Conservation (phyloP, 345 rosid genomes). For the Lepidium sativum region DNA sequence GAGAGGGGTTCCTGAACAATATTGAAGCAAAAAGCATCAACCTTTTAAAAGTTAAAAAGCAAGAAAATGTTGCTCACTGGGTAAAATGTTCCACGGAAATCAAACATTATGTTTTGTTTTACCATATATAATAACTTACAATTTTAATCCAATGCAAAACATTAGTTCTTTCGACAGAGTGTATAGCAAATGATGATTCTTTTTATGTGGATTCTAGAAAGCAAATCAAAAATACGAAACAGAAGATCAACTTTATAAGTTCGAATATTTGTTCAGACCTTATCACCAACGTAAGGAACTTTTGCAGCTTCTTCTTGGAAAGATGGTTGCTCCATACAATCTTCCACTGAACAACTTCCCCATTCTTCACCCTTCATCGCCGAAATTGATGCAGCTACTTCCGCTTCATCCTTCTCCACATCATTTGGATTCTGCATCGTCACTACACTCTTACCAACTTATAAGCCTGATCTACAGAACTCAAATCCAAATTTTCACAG, state of each 20-base stretch:
- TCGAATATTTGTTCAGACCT: slow-evolving; percentile 34
- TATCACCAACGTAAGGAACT: slow-evolving; percentile 73
- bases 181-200: background rate
- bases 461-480: background rate
- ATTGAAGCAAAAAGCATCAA: slow-evolving; percentile 6
- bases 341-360: slow-evolving; percentile 42
- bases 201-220: background rate
- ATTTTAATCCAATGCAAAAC: background rate
- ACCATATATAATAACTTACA: background rate
- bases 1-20: slow-evolving; percentile 75
- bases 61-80: background rate
- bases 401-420: slow-evolving; percentile 30
- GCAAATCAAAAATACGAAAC: background rate
- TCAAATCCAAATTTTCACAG: background rate
- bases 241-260: background rate
- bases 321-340: slow-evolving; percentile 47
- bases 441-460: slow-evolving; percentile 6
- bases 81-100: background rate
- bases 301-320: slow-evolving; percentile 54
- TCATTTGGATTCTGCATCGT: slow-evolving; percentile 50
- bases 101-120: background rate
- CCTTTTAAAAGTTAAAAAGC: background rate
- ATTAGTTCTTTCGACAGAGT: background rate
- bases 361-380: slow-evolving; percentile 34
- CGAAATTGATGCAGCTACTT: slow-evolving; percentile 27